Conservation (phyloP, 2,329 filamentous ascomycete genomes). For the Sclerotinia spermophila region DNA sequence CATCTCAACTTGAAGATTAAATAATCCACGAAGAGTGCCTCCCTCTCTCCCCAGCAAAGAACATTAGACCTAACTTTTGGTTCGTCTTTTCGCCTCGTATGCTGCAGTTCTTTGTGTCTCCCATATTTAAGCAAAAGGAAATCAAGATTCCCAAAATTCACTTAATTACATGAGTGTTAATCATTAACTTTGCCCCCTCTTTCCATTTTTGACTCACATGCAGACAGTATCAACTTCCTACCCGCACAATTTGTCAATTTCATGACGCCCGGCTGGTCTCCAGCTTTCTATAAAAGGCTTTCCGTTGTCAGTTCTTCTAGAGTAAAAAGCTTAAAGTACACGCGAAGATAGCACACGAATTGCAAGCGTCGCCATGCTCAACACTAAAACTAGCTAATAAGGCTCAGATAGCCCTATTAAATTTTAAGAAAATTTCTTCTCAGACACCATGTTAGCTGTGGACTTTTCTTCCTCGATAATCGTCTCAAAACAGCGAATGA, state of each 20-base stretch:
- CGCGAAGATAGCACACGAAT: too few species aligned
- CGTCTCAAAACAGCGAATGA: accelerated
- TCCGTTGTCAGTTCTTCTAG: background rate
- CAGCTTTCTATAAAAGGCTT: background rate
- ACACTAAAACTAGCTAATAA: too few species aligned
- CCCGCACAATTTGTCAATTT: background rate
- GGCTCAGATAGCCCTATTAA: too few species aligned
- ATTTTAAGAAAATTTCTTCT: background rate
- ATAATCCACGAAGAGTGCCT: too few species aligned
- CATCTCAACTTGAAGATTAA: too few species aligned
- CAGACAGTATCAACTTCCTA: background rate
- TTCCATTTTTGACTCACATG: background rate
- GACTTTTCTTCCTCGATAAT: background rate
- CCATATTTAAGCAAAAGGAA: background rate
- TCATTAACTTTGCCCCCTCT: background rate
- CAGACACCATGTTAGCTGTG: background rate
- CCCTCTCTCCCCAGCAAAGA: too few species aligned
- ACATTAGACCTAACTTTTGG: too few species aligned
- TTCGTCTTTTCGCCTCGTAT: background rate
- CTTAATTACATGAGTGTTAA: background rate
- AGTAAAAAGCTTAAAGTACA: background rate
- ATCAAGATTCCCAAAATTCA: background rate
- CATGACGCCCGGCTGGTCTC: background rate
- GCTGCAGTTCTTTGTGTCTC: accelerated
- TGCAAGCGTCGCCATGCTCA: too few species aligned